phyloP scores from a whole-genome alignment of 805 yeast genomes.

The Ogataea nonfermentans region DNA sequence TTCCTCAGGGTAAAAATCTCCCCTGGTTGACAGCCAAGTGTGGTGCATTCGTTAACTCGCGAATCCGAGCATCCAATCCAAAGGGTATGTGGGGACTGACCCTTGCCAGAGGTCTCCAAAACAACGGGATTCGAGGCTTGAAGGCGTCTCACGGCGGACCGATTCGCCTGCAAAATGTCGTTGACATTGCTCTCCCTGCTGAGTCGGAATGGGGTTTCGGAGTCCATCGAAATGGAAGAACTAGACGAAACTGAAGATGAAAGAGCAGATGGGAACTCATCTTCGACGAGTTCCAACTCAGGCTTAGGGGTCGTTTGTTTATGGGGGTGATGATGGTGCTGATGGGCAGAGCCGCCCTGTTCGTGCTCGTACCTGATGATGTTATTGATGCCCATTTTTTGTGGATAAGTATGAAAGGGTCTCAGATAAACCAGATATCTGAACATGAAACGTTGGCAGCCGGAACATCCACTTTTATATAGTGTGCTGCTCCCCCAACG shows the following conservation, averaged over 20 bases:
- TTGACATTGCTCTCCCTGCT: slow-evolving; percentile 45
- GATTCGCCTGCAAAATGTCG: slow-evolving; percentile 50
- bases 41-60: slow-evolving; percentile 76
- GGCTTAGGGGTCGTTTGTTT: background rate
- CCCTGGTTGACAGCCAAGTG: slow-evolving; percentile 79
- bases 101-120: slow-evolving; percentile 65
- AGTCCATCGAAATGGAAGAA: slow-evolving; percentile 8
- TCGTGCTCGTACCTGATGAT: slow-evolving; percentile 28
- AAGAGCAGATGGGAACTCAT: slow-evolving; percentile 1
- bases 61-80: slow-evolving; percentile 97
- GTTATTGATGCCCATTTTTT: slow-evolving; percentile 27
- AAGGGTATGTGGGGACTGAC: slow-evolving; percentile 89
- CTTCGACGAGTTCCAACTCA: background rate
- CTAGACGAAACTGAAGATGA: slow-evolving; percentile 12
- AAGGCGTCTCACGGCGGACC: slow-evolving; percentile 44
- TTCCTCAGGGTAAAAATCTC: slow-evolving; percentile 87
- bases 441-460: slow-evolving; percentile 3
- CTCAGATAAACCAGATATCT: background rate
- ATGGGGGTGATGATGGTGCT: slow-evolving; percentile 12
- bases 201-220: slow-evolving; percentile 40
- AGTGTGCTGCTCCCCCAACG: background rate
- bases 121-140: slow-evolving; percentile 53
- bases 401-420: slow-evolving; percentile 7
- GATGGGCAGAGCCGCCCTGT: slow-evolving; percentile 11
- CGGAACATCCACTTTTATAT: slow-evolving; percentile 1